Evolutionary conservation across 176 grass and related monocot species (phyloP).

Genomic region (Zea mays): DNA sequence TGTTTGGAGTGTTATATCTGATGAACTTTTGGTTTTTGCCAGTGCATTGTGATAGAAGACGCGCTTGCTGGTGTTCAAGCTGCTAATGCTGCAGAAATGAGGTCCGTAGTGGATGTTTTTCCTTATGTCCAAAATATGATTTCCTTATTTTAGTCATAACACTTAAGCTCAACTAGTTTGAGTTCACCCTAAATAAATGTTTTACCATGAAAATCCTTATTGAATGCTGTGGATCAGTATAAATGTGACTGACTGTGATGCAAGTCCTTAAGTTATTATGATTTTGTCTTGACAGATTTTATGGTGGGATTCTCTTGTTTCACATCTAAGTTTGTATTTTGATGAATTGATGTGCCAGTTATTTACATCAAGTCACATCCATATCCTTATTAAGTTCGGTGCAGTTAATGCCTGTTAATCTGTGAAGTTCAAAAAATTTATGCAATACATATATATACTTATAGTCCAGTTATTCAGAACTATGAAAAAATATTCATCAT

Average conservation of each 20-base stretch:
- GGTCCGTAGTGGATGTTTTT: slow-evolving; percentile 46
- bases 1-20: slow-evolving; percentile 24
- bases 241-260: slow-evolving; percentile 19
- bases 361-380: background rate
- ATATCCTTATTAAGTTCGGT: slow-evolving; percentile 6
- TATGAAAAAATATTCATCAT: slow-evolving; percentile 1
- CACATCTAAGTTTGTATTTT: slow-evolving; percentile 16
- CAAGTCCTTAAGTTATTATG: slow-evolving; percentile 12
- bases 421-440: slow-evolving; percentile 5
- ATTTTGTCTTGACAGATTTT: background rate
- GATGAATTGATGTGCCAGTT: background rate
- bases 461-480: background rate
- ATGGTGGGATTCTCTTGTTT: background rate
- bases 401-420: background rate
- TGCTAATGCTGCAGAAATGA: slow-evolving; percentile 90
- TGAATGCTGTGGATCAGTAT: slow-evolving; percentile 15
- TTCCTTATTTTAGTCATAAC: slow-evolving; percentile 32
- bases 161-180: slow-evolving; percentile 25
- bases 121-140: background rate
- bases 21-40: slow-evolving; percentile 27
- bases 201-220: slow-evolving; percentile 20
- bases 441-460: background rate
- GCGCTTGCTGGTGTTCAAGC: slow-evolving; percentile 98
- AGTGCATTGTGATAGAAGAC: slow-evolving; percentile 99
- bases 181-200: slow-evolving; percentile 12